Evolutionary conservation across 352 stramenopile genomes (phyloP).

Genomic region (Pythium dissimile): DNA sequence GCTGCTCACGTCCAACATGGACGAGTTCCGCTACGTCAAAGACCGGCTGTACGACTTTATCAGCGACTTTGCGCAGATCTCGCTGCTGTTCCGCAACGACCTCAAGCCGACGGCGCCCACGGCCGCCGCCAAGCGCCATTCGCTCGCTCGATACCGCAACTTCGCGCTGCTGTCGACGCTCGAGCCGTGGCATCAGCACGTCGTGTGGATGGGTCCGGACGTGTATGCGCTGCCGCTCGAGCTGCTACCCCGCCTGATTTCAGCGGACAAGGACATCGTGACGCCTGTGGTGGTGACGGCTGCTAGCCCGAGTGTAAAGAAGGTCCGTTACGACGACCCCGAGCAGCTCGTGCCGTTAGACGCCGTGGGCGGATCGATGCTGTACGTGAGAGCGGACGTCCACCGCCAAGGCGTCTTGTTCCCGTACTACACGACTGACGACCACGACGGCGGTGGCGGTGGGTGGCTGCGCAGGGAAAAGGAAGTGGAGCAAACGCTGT

Average conservation of each 20-base stretch:
- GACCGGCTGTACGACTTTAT: constrained; percentile 15
- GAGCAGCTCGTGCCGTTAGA: constrained; percentile 30
- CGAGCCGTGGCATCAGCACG: constrained; percentile 33
- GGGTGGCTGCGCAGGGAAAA: constrained; percentile 48
- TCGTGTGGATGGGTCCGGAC: constrained; percentile 42
- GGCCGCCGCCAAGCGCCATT: neutral
- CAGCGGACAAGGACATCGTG: constrained; percentile 20
- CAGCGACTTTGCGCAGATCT: constrained; percentile 21
- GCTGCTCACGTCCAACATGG: constrained; percentile 31
- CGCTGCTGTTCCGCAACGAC: constrained; percentile 37
- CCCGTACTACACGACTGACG: constrained; percentile 33
- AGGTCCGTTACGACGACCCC: neutral
- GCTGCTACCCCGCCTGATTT: constrained; percentile 31
- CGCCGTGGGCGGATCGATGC: constrained; percentile 42
- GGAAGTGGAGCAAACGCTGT: constrained; percentile 50
- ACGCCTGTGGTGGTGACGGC: constrained; percentile 14
- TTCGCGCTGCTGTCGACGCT: constrained; percentile 32
- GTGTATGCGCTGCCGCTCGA: constrained; percentile 22
- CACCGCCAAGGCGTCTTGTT: constrained; percentile 48
- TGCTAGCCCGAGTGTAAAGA: neutral
- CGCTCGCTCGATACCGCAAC: constrained; percentile 46
- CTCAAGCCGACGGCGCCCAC: constrained; percentile 6
- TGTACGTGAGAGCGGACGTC: constrained; percentile 45
- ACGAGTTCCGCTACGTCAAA: constrained; percentile 29
- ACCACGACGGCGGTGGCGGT: constrained; percentile 28